Percentiles rank a stretch among this genome's conserved stretches.
Conservation (phyloP, 2,329 filamentous ascomycete genomes). For the Eutypella sp. region DNA sequence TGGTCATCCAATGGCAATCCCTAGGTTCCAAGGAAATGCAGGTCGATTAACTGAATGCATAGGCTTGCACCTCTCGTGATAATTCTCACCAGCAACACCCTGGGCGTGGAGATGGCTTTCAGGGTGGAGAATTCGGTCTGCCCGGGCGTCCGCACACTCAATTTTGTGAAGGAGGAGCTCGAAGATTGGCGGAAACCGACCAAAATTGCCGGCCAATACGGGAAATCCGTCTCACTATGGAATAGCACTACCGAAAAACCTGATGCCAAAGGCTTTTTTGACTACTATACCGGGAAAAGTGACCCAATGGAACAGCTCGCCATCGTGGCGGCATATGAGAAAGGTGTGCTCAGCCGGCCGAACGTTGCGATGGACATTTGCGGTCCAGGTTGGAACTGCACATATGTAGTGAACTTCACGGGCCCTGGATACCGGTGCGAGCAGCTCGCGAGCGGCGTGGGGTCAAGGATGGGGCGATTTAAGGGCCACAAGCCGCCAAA, state of each 20-base stretch:
- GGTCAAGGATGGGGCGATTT: slow-evolving; percentile 21
- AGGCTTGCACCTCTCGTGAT: slow-evolving; percentile 33
- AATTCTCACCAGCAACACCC: slow-evolving; percentile 33
- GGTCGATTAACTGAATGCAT: neutral
- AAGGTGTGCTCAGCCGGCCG: slow-evolving; percentile 18
- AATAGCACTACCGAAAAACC: slow-evolving; percentile 24
- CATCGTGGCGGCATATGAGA: slow-evolving; percentile 19
- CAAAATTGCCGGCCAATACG: slow-evolving; percentile 20
- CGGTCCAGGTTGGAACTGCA: slow-evolving; percentile 34
- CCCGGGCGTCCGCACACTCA: slow-evolving; percentile 25
- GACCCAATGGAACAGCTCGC: slow-evolving; percentile 23
- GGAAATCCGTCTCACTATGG: slow-evolving; percentile 26
- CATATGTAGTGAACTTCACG: slow-evolving; percentile 30
- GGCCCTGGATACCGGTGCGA: slow-evolving; percentile 36
- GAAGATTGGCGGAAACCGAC: slow-evolving; percentile 29
- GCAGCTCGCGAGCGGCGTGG: slow-evolving; percentile 25
- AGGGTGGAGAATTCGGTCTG: slow-evolving; percentile 23
- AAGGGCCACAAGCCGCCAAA: slow-evolving; percentile 22
- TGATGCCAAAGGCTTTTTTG: slow-evolving; percentile 22
- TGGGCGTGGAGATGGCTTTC: slow-evolving; percentile 24
- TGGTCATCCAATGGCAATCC: neutral
- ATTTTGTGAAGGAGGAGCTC: slow-evolving; percentile 29
- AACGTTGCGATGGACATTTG: slow-evolving; percentile 31
- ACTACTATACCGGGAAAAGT: slow-evolving; percentile 26
- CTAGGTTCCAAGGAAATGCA: neutral